Base-by-base conservation (phyloP, 2,329 filamentous ascomycete genomes). In the Fusarium haematococcum region DNA sequence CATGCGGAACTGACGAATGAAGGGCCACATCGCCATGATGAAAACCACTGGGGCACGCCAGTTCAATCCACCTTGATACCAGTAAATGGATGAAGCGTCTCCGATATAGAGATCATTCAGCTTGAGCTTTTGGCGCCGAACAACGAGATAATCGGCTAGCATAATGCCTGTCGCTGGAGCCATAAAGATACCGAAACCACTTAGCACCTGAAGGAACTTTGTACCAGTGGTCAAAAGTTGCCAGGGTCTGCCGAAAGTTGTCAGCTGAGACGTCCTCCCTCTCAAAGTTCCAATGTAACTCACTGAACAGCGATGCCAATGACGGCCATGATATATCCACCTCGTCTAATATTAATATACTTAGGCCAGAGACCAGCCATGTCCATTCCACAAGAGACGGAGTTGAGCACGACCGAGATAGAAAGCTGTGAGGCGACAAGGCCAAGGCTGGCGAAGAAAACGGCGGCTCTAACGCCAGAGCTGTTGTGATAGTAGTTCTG, bases 281-380 rank as follows among this genome's bases (percentile, higher is more conserved):
- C 13, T 23, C 20, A 35, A 52, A 54, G 16, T 35, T 18, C 16
- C 14, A 37, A 23, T 18, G 37, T 13, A 54, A 67, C 69, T 52
- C 57, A 77, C 73, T 75, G 75, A 14, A 67, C 65, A 63, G 62
- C 69, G 37, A 87, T 84, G 14, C 82, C 83, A 8, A 88, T 79
- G 4, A 87, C 71, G 0, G 85, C 81, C 6, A 83, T 85, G 45
- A 90, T 80, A 68, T 87, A 87, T 4, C 84, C 84, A 1, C 89
- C 89, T 3, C 89, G 85, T 6, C 88, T 81, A 67, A 90, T 90
- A 77, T 89, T 89, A 79, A 91, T 85, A 70, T 86, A 90, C 45
- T 82, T 83, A 0, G 88, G 88, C 67, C 85, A 86, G 0, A 90
- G 78, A 1, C 85, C 86, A 0, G 88, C 85, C 58, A 90, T 80